Evolutionary conservation across 768 basidiomycete species (phyloP).

Genomic region (Kockovaella imperatae): DNA sequence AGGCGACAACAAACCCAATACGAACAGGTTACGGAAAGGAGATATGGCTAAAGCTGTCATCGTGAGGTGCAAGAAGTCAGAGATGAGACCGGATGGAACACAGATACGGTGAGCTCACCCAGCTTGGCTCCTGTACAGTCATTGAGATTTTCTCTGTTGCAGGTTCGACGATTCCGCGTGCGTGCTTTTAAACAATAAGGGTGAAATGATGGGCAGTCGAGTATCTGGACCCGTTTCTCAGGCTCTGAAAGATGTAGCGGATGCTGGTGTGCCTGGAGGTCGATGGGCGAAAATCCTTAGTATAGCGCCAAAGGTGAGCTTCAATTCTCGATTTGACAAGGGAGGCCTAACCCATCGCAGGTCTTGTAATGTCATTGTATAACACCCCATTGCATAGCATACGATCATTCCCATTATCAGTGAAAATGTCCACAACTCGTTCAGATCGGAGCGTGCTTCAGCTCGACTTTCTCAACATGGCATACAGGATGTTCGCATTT

Average conservation of each 20-base stretch:
- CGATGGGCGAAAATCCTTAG: constrained; percentile 89
- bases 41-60: constrained; percentile 94
- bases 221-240: constrained; percentile 90
- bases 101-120: constrained; percentile 51
- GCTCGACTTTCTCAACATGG: too few relatives aligned
- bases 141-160: background rate
- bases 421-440: too few relatives aligned
- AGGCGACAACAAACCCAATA: constrained; percentile 53
- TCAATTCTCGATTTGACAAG: background rate
- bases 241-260: constrained; percentile 71
- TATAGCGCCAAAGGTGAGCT: constrained; percentile 80
- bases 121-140: background rate
- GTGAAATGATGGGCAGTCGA: constrained; percentile 79
- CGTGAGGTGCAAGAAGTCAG: constrained; percentile 81
- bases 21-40: constrained; percentile 82
- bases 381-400: too few relatives aligned
- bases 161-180: constrained; percentile 93
- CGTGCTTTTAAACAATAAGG: constrained; percentile 88
- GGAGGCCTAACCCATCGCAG: background rate
- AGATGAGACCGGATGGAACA: constrained; percentile 78
- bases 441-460: too few relatives aligned
- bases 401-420: too few relatives aligned
- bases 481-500: too few relatives aligned
- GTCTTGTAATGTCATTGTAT: too few relatives aligned
- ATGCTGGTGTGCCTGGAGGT: constrained; percentile 34